A percentile compares a stretch with the other conserved stretches of the same genome.
These are phyloP conservation scores for Cladosporium colombiae DNA, from an alignment of 2,329 filamentous ascomycete species.

Conservation along the genomic window DNA sequence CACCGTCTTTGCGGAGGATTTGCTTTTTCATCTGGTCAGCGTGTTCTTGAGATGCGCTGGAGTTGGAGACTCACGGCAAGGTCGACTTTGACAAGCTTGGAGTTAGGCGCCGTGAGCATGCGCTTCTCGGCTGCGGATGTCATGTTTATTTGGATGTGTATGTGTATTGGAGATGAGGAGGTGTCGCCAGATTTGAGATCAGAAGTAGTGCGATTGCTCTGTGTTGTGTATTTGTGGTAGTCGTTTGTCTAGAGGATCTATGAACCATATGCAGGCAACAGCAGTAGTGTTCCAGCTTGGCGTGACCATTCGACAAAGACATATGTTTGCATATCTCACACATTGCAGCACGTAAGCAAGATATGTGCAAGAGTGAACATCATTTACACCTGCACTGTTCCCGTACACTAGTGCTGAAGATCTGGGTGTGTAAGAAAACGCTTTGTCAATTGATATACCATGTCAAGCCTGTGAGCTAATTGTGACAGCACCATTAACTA, in stretches of 20 bases:
- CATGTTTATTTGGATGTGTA: constrained; percentile 4
- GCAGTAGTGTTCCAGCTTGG: neutral
- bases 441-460: neutral
- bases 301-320: neutral
- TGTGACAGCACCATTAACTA: neutral
- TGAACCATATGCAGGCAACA: neutral
- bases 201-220: neutral
- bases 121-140: constrained; percentile 28
- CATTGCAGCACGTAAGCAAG: neutral
- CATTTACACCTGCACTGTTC: neutral
- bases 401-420: neutral
- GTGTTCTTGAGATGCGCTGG: neutral
- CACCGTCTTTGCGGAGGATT: constrained; percentile 33
- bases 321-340: neutral
- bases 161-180: neutral
- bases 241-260: neutral
- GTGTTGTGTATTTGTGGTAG: neutral
- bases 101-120: constrained; percentile 30
- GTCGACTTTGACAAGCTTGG: constrained; percentile 32
- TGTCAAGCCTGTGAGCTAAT: neutral
- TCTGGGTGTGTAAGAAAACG: neutral
- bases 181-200: neutral
- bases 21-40: constrained; percentile 24
- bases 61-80: neutral
- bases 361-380: neutral